Base-by-base conservation (phyloP, 306 rosid genomes). In the Malus sylvestris region DNA sequence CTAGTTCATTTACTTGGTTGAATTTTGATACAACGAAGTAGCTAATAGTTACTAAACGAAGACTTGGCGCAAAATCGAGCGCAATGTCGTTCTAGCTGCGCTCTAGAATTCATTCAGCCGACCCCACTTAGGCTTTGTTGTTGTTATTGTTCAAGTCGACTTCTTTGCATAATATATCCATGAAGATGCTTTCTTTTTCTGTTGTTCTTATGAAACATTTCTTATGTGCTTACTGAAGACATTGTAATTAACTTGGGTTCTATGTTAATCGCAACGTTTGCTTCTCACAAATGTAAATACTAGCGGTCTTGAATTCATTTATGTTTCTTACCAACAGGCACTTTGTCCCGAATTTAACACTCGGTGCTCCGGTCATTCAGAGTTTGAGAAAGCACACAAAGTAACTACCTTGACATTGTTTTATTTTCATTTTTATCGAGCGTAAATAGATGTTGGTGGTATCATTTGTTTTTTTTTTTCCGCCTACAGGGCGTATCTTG, bases 351-450 rank as follows among this genome's bases (percentile, higher is more conserved):
- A 96, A 96, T 84, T 88, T 96, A 60, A 96, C 98, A 25, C 87
- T 92, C 61, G 99, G 99, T 49, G 93, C 98, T 80, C 99, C 99
- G 7, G 86, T 92, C 75, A 89, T 96, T 73, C 92, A 89, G 87
- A 92, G 98, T 83, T 85, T 96, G 91, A 88, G 98, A 85, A 96
- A 91, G 83, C 98, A 96, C 85, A 85, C 98, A 65, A 46, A 85
- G 98, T 92, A 96, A 88, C 27, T 3, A 70, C 69, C 72, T 80
- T 74, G 44, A 15, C 46, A 62, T 66, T 72, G 55, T 33, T 74
- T 74, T 68, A 68, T 68, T 32, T 76, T 55, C 22, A 14, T 3
- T 40, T 81, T 44, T 23, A 15, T 11, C 40, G n/a, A 74, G 75
- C 67, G 61, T 75, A 68, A 30, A 30, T 67, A 46, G 46, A 44